Base-by-base conservation (phyloP, 176 grass and related monocot genomes). In the Olyra latifolia region DNA sequence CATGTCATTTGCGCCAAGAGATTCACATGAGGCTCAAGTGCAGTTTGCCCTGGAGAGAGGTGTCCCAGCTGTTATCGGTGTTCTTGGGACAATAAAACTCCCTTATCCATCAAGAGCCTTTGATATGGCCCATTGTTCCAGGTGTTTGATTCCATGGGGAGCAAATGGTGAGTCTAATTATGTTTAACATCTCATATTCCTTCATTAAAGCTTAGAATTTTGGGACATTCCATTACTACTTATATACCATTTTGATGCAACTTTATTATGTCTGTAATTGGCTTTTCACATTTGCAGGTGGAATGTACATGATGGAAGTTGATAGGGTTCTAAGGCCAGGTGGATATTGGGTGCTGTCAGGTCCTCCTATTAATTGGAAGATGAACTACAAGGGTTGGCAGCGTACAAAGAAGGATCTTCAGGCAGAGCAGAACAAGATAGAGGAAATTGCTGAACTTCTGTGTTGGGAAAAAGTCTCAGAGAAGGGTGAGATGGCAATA, bases 61-160 rank as follows among this genome's bases (percentile, higher is more conserved):
- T n/a, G 89, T 97, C 17, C 91, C 94, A 24, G 94, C 92, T 77
- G 88, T 97, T 66, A 92, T 97, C 35, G 95, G 95, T 77, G 92
- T 97, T 75, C 77, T 97, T 53, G 92, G 92, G 17, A 94, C 92
- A 49, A 85, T 94, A 71, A 94, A 92, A 67, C 95, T 97, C 61
- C 92, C 95, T 72, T 97, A 92, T 77, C 95, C 95, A 75, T 62
- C 91, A 39, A 94, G 92, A 80, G 92, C 95, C 66, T 97, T 97
- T 88, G 95, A 97, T 86, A 94, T 97, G 95, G 95, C 95, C 74
- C 95, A 97, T 87, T 97, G 95, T 79, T 97, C 95, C 17, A 92
- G 95, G 57, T 97, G 95, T 75, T 81, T 97, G 72, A 97, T 97
- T 85, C 95, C 92, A 60, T 97, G 95, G 95, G 89, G 89, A 75